phyloP scores from a whole-genome alignment of 345 rosid genomes.

The Boechera divaricarpa region DNA sequence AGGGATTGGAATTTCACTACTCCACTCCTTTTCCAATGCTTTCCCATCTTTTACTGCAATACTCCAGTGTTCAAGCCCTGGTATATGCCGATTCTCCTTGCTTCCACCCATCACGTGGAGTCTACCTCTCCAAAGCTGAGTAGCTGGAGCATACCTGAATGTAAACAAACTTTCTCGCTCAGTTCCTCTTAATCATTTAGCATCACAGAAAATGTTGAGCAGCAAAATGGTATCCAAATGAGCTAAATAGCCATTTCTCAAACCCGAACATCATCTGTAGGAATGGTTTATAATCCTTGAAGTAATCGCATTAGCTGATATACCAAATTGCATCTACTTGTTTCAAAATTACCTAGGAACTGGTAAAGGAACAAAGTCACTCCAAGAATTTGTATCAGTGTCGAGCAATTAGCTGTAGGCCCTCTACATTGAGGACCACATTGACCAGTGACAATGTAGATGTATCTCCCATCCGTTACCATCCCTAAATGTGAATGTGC shows the following conservation, averaged over 20 bases:
- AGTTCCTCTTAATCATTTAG: slow-evolving; percentile 1
- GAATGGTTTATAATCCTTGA: not conserved
- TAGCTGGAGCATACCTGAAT: slow-evolving; percentile 96
- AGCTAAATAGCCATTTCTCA: not conserved
- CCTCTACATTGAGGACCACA: slow-evolving; percentile 98
- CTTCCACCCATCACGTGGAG: slow-evolving; percentile 99
- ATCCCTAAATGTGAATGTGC: slow-evolving; percentile 99
- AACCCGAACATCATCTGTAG: not conserved
- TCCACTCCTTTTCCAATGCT: slow-evolving; percentile 85
- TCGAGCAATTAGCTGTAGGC: slow-evolving; percentile 86
- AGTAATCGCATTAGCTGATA: not conserved
- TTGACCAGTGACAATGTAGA: slow-evolving; percentile 84
- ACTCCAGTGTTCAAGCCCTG: slow-evolving; percentile 90
- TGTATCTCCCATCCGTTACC: slow-evolving; percentile 91
- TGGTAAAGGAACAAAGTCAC: slow-evolving; percentile 70
- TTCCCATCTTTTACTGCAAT: slow-evolving; percentile 90
- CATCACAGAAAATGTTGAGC: not conserved
- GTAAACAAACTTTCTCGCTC: slow-evolving; percentile 16
- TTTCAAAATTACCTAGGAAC: slow-evolving; percentile 70
- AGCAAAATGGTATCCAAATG: slow-evolving; percentile 12
- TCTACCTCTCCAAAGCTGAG: slow-evolving; percentile 97
- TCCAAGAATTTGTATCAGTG: slow-evolving; percentile 84
- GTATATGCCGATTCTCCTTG: slow-evolving; percentile 88
- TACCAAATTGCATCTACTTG: not conserved
- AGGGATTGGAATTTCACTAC: slow-evolving; percentile 87